These are phyloP conservation scores for Rhodomyrtus tomentosa DNA, from an alignment of 345 rosid species.

Conservation along the genomic window DNA sequence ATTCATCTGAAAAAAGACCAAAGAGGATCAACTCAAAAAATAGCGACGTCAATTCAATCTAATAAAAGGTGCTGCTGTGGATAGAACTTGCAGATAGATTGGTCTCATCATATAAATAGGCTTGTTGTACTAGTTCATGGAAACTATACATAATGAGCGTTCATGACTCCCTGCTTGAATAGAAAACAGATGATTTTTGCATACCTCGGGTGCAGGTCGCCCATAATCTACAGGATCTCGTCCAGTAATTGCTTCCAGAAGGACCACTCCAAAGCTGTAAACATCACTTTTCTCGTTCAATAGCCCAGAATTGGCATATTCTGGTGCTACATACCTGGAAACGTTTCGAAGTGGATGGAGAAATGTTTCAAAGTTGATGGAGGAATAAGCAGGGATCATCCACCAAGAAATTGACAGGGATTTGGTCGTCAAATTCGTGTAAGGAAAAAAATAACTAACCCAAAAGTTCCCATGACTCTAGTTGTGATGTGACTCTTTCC, in stretches of 20 bases:
- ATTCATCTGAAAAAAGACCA: constrained; percentile 47
- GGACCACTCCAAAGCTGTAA: constrained; percentile 89
- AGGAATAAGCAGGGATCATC: background rate
- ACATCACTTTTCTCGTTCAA: constrained; percentile 94
- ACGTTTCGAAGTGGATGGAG: background rate
- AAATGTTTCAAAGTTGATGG: background rate
- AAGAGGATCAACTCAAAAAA: background rate
- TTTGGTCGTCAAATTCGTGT: background rate
- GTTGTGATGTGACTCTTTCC: constrained; percentile 84
- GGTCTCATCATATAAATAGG: background rate
- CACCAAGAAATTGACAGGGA: background rate
- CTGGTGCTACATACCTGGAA: constrained; percentile 87
- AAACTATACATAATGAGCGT: background rate
- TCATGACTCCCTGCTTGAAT: background rate
- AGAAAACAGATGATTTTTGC: background rate
- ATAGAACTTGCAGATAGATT: background rate
- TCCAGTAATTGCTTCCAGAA: constrained; percentile 95
- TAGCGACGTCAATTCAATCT: background rate
- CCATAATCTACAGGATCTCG: constrained; percentile 91
- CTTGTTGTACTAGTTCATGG: background rate
- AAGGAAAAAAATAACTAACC: constrained; percentile 40
- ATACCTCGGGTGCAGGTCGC: constrained; percentile 84
- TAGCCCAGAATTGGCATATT: constrained; percentile 90
- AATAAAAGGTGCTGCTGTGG: background rate
- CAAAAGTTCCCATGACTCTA: constrained; percentile 97